Evolutionary conservation across 805 yeast genomes (phyloP), one percentile per base, ranked within the genome.

Genomic region (Wickerhamomyces alni): DNA sequence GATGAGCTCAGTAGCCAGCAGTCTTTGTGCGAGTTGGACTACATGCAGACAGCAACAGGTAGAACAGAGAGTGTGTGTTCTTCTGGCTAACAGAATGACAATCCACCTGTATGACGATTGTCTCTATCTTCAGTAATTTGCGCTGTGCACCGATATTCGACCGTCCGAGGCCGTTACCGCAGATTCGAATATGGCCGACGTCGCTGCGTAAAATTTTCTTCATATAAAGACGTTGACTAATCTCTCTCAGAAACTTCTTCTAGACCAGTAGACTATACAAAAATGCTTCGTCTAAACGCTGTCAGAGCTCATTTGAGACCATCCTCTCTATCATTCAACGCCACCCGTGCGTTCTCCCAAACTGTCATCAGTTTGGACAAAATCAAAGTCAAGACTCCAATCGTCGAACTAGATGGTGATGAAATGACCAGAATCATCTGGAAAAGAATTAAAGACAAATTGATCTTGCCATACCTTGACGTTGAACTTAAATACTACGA

Each of bases 371-470:
- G 34, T 17, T 33, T 66, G n/a, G 59, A 61, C 40, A 83, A 82
- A 58, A 79, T 84, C 58, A 76, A 77, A 52, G 89, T 84, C 34
- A 73, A 75, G 54, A 75, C 70, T 40, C 91, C 91, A 34, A 67
- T 84, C 45, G 93, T 84, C 41, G 93, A 84, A 50, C 59, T 84
- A 57, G 89, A 83, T 55, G 93, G 93, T 53, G 93, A 84, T 61
- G 93, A 84, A 61, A 82, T 82, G 91, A 84, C 93, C 47, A 70
- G 91, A 61, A 82, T 84, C 56, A 84, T 84, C 60, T 84, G 93
- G 93, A 72, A 76, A 46, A 68, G 75, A 53, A 84, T 84, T 65
- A 82, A 82, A 61, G 74, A 72, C 43, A 74, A 77, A 57, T 70
- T 84, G 51, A 74, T 84, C 54, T 57, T 66, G 44, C 93, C 91